Percentiles rank a stretch among this genome's conserved stretches.
phyloP scores from a whole-genome alignment of 2,329 filamentous ascomycete species.

The Trichoderma arundinaceum region DNA sequence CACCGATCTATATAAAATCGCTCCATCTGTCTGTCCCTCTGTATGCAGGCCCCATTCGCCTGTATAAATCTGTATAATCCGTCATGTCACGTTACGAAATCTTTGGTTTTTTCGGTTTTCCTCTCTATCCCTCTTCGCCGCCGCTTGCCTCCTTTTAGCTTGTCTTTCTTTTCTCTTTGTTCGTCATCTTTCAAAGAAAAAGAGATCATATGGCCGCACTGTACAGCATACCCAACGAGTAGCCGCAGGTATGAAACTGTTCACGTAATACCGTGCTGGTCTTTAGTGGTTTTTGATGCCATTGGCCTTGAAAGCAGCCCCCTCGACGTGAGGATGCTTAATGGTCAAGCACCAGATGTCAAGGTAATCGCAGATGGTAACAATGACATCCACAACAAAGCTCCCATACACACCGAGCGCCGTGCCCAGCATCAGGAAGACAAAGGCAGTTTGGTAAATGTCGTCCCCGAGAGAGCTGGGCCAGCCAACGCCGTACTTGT shows the following conservation, averaged over 20 bases:
- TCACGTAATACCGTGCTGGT: neutral
- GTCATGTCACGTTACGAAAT: conserved; percentile 24
- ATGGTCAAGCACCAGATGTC: conserved; percentile 99
- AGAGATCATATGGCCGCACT: neutral
- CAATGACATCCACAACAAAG: conserved; percentile 96
- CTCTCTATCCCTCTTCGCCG: neutral
- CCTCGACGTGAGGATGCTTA: conserved; percentile 74
- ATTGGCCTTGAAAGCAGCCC: conserved; percentile 37
- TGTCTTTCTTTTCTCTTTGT: neutral
- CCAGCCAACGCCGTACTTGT: conserved; percentile 70
- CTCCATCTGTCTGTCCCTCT: neutral
- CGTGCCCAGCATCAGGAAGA: conserved; percentile 85
- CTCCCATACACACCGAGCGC: conserved; percentile 93
- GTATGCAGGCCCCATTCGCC: neutral
- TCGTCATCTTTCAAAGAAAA: too few species aligned
- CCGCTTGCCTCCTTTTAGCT: neutral
- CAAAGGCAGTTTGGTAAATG: conserved; percentile 88
- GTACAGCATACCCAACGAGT: neutral
- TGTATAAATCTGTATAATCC: neutral
- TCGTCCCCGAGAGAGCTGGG: conserved; percentile 74
- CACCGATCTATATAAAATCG: neutral
- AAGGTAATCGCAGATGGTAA: conserved; percentile 95
- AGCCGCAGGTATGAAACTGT: neutral
- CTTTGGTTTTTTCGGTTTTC: neutral
- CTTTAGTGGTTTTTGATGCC: conserved; percentile 49